Percentiles rank a stretch among this genome's conserved stretches.
Evolutionary conservation across 306 rosid genomes (phyloP).

Genomic region (Dicorynia guianensis): DNA sequence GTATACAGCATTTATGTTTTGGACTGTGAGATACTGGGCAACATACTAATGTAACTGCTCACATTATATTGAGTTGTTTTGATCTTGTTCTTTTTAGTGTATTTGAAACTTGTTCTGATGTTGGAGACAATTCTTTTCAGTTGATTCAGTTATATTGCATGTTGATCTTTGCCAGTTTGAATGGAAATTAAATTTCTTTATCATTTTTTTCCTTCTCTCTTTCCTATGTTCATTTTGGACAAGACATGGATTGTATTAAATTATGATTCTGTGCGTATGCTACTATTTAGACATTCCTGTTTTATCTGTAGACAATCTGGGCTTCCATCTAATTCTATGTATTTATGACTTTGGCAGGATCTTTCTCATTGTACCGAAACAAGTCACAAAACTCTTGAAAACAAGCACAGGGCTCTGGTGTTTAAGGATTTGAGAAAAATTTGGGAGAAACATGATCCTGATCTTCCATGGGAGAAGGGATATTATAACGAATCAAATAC

Average conservation of each 20-base stretch:
- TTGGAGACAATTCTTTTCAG: neutral
- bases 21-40: neutral
- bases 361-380: conserved; percentile 67
- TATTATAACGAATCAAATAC: conserved; percentile 75
- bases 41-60: neutral
- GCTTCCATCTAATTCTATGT: conserved; percentile 10
- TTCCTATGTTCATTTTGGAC: neutral
- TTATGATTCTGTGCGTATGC: neutral
- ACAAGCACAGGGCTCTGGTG: conserved; percentile 66
- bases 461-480: conserved; percentile 84
- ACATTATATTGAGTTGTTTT: neutral
- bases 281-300: too few species aligned
- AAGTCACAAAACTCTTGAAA: conserved; percentile 61
- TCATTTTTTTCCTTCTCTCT: neutral
- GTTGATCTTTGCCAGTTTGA: neutral
- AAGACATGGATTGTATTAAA: conserved; percentile 17
- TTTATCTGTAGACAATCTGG: too few species aligned
- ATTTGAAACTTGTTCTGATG: neutral
- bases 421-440: conserved; percentile 81
- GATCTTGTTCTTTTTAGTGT: neutral
- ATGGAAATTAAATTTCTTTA: conserved; percentile 15
- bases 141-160: neutral
- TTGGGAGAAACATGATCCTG: conserved; percentile 78
- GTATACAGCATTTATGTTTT: neutral
- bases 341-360: conserved; percentile 53